Evolutionary conservation across 768 basidiomycete genomes (phyloP), one percentile per base, ranked within the genome.

Genomic region (Kwoniella sp.): DNA sequence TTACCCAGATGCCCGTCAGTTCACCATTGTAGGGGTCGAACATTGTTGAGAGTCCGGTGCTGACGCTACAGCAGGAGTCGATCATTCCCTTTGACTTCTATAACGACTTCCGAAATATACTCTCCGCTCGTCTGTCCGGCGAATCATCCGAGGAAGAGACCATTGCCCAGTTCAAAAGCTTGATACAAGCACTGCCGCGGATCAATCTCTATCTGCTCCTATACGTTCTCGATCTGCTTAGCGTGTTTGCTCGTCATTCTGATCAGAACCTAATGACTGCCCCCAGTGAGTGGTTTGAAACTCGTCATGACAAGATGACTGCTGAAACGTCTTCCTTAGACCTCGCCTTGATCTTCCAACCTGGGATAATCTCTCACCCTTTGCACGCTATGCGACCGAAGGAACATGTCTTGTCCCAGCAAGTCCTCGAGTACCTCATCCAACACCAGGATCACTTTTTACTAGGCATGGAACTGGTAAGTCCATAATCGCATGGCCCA

Each of bases 261-360:
- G 90, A 92, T 69, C 89, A 89, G 83, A 99, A 99, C 80, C 83
- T 94, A 54, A 99, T 99, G 95, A 94, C 90, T 0, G 90, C 95
- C 23, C 85, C 89, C 63, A 97, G 93, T 96, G 70, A 72, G 90
- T 86, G 34, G 28, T 4, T 25, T n/a, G n/a, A n/a, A n/a, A n/a
- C n/a, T n/a, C 13, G 17, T 47, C 22, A 22, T 17, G 4, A 5
- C 29, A 45, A 15, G n/a, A 34, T 13, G 34, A 13, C 25, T n/a
- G 60, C 56, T 73, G 50, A 76, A 11, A 28, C 77, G 92, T 13
- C 34, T 94, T 97, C 82, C 87, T 97, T n/a, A 92, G 95, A 99
- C 82, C 87, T 99, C 22, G 96, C 95, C 20, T 90, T 95, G 52
- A 95, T 98, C 70, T 99, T 99, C 82, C 90, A 93, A 63, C 96